These are phyloP conservation scores for Aspergillus homomorphus DNA, from an alignment of 495 filamentous ascomycete genomes.

Conservation along the genomic window DNA sequence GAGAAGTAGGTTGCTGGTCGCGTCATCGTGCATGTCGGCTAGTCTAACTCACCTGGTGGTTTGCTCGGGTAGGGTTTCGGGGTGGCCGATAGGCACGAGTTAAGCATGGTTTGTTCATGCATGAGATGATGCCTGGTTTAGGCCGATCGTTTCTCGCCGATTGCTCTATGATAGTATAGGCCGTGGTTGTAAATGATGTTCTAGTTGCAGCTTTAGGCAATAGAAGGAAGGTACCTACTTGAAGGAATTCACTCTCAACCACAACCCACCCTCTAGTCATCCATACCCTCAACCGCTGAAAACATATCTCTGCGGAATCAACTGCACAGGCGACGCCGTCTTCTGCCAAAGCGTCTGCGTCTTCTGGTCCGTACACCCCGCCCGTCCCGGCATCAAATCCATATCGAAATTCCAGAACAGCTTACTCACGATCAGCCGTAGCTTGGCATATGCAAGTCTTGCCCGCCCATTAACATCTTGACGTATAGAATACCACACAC, in stretches of 20 bases:
- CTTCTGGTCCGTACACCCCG: neutral
- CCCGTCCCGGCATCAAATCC: neutral
- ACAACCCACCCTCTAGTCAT: neutral
- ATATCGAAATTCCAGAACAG: neutral
- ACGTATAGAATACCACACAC: neutral
- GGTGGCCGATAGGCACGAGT: neutral
- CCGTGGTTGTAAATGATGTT: too few species aligned
- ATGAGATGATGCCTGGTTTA: neutral
- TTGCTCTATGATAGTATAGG: too few species aligned
- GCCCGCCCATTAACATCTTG: too few species aligned
- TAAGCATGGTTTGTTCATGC: neutral
- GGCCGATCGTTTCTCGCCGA: neutral
- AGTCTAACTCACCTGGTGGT: neutral
- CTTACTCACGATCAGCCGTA: neutral
- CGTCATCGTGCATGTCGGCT: neutral
- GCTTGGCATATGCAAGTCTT: neutral
- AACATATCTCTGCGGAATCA: neutral
- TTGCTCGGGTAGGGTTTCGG: neutral
- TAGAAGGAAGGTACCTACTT: too few species aligned
- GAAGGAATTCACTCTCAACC: too few species aligned
- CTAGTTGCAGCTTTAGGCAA: too few species aligned
- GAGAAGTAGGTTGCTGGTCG: too few species aligned
- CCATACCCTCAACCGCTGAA: too few species aligned
- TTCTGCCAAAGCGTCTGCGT: neutral
- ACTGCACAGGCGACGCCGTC: neutral